phyloP scores from a whole-genome alignment of 2,329 filamentous ascomycete species.

The Aspergillus brasiliensis region DNA sequence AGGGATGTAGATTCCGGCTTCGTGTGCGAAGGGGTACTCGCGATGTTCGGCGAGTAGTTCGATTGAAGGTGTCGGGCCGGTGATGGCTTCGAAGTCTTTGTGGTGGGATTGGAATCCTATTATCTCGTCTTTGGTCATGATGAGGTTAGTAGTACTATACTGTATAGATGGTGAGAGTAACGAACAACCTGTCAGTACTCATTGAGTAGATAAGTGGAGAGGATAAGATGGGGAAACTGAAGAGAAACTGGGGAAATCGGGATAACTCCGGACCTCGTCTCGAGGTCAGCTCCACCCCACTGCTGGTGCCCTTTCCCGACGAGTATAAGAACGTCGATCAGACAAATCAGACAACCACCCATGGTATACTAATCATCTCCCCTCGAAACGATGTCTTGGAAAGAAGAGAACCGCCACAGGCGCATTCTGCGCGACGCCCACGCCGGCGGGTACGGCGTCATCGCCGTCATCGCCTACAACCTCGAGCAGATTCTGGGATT shows the following conservation, averaged over 20 bases:
- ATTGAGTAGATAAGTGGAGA: no score
- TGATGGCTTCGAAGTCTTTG: slow-evolving; percentile 31
- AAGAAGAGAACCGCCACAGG: slow-evolving; percentile 22
- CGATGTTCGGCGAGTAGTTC: slow-evolving; percentile 41
- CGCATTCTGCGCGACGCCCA: slow-evolving; percentile 59
- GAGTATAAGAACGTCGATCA: not conserved
- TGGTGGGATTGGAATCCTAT: slow-evolving; percentile 17
- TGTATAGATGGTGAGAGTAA: no score
- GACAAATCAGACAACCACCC: not conserved
- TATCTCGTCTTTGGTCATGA: not conserved
- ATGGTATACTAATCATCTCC: slow-evolving; percentile 28
- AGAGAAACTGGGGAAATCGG: not conserved
- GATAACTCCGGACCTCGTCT: not conserved
- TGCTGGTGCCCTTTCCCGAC: slow-evolving; percentile 26
- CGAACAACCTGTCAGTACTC: no score
- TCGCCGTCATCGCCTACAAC: slow-evolving; percentile 51
- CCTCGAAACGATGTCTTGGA: slow-evolving; percentile 18
- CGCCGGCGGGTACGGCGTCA: slow-evolving; percentile 57
- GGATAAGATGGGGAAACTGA: not conserved
- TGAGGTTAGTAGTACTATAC: not conserved
- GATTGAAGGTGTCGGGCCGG: slow-evolving; percentile 39
- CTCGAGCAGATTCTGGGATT: slow-evolving; percentile 68
- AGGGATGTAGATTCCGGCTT: slow-evolving; percentile 46
- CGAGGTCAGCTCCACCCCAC: slow-evolving; percentile 51
- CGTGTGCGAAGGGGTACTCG: slow-evolving; percentile 53